A percentile compares a stretch with the other conserved stretches of the same genome.
phyloP scores from a whole-genome alignment of 768 basidiomycete genomes.

The Sarcomyxa edulis region DNA sequence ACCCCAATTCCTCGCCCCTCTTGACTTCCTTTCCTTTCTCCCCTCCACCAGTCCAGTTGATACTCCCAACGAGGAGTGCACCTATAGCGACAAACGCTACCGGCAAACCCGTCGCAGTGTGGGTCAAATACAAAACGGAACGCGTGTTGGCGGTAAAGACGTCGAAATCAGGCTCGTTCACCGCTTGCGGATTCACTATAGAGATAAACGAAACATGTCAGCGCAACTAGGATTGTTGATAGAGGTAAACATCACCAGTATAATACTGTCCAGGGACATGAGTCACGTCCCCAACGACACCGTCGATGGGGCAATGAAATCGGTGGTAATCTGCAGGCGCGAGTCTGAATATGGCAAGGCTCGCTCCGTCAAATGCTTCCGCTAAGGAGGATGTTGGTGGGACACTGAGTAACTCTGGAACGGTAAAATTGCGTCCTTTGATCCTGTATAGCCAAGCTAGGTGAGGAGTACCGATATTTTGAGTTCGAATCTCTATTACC shows the following conservation, averaged over 20 bases:
- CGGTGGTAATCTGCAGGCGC: conserved; percentile 82
- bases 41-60: conserved; percentile 56
- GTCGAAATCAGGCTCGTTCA: conserved; percentile 61
- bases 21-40: conserved; percentile 38
- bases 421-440: conserved; percentile 68
- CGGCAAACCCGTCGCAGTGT: conserved; percentile 34
- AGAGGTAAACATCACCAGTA: conserved; percentile 35
- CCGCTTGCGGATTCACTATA: conserved; percentile 71
- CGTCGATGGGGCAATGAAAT: conserved; percentile 69
- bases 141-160: conserved; percentile 64
- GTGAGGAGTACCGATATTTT: background rate
- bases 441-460: conserved; percentile 32
- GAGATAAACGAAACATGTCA: background rate
- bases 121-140: conserved; percentile 48
- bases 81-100: conserved; percentile 75
- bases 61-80: conserved; percentile 76
- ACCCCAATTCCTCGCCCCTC: conserved; percentile 63
- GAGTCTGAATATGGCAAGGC: conserved; percentile 67
- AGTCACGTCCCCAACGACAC: conserved; percentile 35
- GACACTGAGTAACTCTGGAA: conserved; percentile 52
- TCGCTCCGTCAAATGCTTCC: conserved; percentile 33
- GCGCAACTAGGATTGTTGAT: background rate
- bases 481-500: conserved; percentile 32
- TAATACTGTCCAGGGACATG: conserved; percentile 56
- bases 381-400: conserved; percentile 35